phyloP scores from a whole-genome alignment of 768 basidiomycete species.

The Daedaleopsis sinensis region DNA sequence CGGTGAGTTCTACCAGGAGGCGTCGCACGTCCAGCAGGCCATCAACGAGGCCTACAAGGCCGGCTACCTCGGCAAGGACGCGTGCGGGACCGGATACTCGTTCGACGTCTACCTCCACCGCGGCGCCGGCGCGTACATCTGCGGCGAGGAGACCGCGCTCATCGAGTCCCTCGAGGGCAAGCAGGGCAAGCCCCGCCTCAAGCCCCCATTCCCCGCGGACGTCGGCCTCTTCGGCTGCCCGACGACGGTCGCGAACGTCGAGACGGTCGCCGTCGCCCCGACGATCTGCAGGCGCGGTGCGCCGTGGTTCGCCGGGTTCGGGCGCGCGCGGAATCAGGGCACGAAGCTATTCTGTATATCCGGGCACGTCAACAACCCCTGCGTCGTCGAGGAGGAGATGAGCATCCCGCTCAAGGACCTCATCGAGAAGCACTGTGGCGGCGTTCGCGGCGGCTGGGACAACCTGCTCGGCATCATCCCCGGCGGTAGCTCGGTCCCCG shows the following conservation, averaged over 20 bases:
- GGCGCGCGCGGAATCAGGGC: conserved; percentile 89
- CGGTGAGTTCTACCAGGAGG: conserved; percentile 97
- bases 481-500: conserved; percentile 92
- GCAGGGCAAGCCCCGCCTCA: conserved; percentile 96
- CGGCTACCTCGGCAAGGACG: conserved; percentile 86
- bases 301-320: conserved; percentile 91
- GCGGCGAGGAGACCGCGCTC: conserved; percentile 96
- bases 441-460: conserved; percentile 93
- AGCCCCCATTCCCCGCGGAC: conserved; percentile 98
- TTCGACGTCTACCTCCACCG: conserved; percentile 99
- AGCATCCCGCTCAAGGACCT: conserved; percentile 93
- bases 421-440: conserved; percentile 96
- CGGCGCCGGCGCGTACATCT: conserved; percentile 98
- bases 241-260: conserved; percentile 96
- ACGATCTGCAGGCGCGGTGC: conserved; percentile 92
- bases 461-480: conserved; percentile 97
- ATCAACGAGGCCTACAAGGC: conserved; percentile 93
- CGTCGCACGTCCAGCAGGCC: conserved; percentile 90
- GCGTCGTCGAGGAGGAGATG: conserved; percentile 99
- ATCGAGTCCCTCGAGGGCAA: conserved; percentile 98
- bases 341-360: conserved; percentile 98
- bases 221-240: conserved; percentile 98
- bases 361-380: conserved; percentile 98
- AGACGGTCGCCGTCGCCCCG: conserved; percentile 97
- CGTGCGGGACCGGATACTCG: conserved; percentile 89